These are phyloP conservation scores for Prasinococcaceae sp. DNA, from an alignment of 139 green algal species.

Conservation along the genomic window DNA sequence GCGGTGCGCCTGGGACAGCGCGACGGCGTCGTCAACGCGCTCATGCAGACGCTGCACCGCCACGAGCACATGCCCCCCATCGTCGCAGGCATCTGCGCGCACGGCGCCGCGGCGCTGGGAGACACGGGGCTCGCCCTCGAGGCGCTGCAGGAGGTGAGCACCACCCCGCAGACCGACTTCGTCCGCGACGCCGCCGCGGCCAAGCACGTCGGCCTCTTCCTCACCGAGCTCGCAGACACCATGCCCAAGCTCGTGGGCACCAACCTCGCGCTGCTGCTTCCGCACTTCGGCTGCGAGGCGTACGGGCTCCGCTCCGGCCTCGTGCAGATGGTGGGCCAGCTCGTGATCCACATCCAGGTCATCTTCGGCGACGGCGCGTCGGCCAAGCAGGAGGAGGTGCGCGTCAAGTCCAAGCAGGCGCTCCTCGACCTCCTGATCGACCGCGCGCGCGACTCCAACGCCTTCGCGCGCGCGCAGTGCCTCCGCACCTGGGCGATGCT, in stretches of 20 bases:
- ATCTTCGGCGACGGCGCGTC: neutral
- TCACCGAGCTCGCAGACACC: slow-evolving; percentile 32
- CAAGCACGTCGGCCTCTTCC: slow-evolving; percentile 15
- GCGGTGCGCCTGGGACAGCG: slow-evolving; percentile 21
- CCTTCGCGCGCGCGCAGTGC: slow-evolving; percentile 42
- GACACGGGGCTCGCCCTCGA: slow-evolving; percentile 39
- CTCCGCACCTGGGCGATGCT: slow-evolving; percentile 59
- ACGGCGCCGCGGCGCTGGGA: slow-evolving; percentile 28
- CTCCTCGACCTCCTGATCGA: slow-evolving; percentile 58
- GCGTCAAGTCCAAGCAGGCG: slow-evolving; percentile 51
- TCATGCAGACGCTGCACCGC: slow-evolving; percentile 51
- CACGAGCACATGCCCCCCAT: slow-evolving; percentile 49
- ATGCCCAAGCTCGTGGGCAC: slow-evolving; percentile 25
- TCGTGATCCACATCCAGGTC: slow-evolving; percentile 13
- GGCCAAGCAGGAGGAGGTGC: slow-evolving; percentile 15
- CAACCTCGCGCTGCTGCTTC: slow-evolving; percentile 35
- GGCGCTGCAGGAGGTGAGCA: slow-evolving; percentile 48
- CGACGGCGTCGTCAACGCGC: slow-evolving; percentile 27
- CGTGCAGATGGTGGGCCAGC: slow-evolving; percentile 37
- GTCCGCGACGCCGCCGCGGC: slow-evolving; percentile 10
- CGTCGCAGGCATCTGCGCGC: slow-evolving; percentile 37
- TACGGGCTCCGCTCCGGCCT: slow-evolving; percentile 52
- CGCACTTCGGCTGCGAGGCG: slow-evolving; percentile 51
- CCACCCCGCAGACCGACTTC: slow-evolving; percentile 34
- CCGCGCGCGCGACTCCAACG: slow-evolving; percentile 40